These are phyloP conservation scores for Trichoderma simmonsii DNA, from an alignment of 2,329 filamentous ascomycete genomes.

Conservation along the genomic window DNA sequence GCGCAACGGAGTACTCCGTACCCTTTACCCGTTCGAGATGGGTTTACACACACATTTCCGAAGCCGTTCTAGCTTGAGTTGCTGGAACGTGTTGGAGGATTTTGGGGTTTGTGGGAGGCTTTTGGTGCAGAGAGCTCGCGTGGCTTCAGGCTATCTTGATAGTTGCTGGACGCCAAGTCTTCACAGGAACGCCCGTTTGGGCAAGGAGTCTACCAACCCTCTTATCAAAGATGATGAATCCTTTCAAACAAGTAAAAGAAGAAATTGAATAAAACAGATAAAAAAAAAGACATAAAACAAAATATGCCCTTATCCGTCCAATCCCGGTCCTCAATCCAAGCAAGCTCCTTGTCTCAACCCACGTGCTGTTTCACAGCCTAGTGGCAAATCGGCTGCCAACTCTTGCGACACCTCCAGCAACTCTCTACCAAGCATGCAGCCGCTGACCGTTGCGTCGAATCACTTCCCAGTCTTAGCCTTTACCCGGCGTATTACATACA, in stretches of 20 bases:
- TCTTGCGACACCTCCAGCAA: not conserved
- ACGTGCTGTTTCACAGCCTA: not conserved
- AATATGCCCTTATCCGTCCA: not conserved
- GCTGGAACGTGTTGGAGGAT: not conserved
- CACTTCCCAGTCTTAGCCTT: not conserved
- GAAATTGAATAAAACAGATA: not conserved
- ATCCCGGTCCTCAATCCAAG: not conserved
- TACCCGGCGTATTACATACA: not conserved
- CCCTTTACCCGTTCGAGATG: not conserved
- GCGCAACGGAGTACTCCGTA: not conserved
- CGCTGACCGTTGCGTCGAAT: not conserved
- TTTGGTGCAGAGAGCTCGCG: not conserved
- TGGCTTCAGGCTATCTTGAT: not conserved
- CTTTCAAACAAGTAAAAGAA: not conserved
- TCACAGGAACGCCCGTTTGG: not conserved
- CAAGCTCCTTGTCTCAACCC: not conserved
- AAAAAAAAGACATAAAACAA: not conserved
- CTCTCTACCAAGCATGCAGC: not conserved
- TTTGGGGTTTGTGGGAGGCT: not conserved
- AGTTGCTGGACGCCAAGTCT: not conserved
- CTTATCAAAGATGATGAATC: not conserved
- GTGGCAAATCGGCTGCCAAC: not conserved
- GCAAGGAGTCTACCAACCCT: not conserved
- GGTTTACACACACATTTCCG: not conserved
- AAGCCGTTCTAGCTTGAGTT: not conserved